Conservation (phyloP, 129 eudicot species). For the Tagetes patula region DNA sequence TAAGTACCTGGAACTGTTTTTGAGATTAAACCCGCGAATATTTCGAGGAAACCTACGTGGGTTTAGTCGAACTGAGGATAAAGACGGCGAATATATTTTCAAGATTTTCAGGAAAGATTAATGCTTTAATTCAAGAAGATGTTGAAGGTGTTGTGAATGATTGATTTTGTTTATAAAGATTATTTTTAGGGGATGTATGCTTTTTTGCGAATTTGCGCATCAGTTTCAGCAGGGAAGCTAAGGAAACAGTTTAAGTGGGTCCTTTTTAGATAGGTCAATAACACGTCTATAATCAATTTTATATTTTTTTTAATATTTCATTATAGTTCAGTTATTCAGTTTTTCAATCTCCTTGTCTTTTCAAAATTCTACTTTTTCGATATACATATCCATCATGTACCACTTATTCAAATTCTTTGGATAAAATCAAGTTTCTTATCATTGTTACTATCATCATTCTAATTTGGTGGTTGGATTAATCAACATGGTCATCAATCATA, state of each 20-base stretch:
- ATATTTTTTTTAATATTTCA: too few relatives aligned
- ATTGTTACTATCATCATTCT: too few relatives aligned
- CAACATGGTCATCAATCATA: too few relatives aligned
- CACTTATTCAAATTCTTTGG: too few relatives aligned
- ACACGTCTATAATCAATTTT: too few relatives aligned
- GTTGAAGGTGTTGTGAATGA: constrained; percentile 15
- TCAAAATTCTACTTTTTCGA: too few relatives aligned
- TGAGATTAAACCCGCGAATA: constrained; percentile 27
- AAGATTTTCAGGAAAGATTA: constrained; percentile 13
- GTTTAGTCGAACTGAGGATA: constrained; percentile 15
- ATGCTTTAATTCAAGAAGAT: constrained; percentile 24
- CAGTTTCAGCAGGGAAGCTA: background rate
- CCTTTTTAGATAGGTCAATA: background rate
- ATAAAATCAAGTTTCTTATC: too few relatives aligned
- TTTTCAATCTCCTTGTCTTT: too few relatives aligned
- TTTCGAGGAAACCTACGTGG: constrained; percentile 24
- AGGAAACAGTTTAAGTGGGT: background rate
- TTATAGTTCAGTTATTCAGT: too few relatives aligned
- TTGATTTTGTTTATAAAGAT: constrained; percentile 14
- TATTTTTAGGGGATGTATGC: constrained; percentile 7
- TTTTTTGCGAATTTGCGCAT: background rate
- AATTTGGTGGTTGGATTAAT: too few relatives aligned
- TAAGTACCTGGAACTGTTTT: constrained; percentile 29
- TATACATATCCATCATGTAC: too few relatives aligned
- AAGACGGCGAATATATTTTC: background rate